Base-by-base conservation (phyloP, 2,329 filamentous ascomycete species). In the Apiospora malaysiana region DNA sequence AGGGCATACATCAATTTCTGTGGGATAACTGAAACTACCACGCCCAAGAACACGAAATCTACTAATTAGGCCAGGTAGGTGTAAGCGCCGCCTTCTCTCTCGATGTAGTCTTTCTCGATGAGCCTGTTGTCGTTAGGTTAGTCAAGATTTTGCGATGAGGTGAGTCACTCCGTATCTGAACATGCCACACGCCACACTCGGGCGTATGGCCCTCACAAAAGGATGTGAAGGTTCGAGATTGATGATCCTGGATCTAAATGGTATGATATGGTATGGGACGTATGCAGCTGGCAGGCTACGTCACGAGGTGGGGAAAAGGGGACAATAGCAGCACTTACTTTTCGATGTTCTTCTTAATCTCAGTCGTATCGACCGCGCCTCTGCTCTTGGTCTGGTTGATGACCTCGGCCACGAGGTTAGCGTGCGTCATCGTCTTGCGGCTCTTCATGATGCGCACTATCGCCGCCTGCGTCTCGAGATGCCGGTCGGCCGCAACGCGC, bases 361-460 rank as follows among this genome's bases (percentile, higher is more conserved):
- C 94, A 1, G 86, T 86, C 51, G 94, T 89, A 78, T 97, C 95
- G 71, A 99, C 86, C 23, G 93, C 94, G 18, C 96, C 97, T 70
- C 96, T 88, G 75, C 89, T 93, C 85, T 92, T 93, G 1, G 95
- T 99, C 78, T 95, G 91, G 76, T 92, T 93, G 78, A 99, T 98
- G 23, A 97, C 94, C 84, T 98, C 95, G 2, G 92, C 91, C 25
- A 98, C 93, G 37, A 99, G 84, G 80, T 97, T 93, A n/a, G 90
- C 86, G 79, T 98, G 95, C 5, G 89, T 90, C 82, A 98, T 95
- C 10, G 84, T 89, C 88, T 98, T 98, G 74, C 94, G 88, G 74
- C 91, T 93, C 89, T 99, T 99, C 93, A 99, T 95, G 78, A 99
- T 97, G 23, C 96, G 87, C 73, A 99, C 96, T 78, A 99, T 97